Percentiles rank a stretch among this genome's conserved stretches.
These are phyloP conservation scores for Fusarium falciforme DNA, from an alignment of 2,329 filamentous ascomycete species.

Conservation along the genomic window DNA sequence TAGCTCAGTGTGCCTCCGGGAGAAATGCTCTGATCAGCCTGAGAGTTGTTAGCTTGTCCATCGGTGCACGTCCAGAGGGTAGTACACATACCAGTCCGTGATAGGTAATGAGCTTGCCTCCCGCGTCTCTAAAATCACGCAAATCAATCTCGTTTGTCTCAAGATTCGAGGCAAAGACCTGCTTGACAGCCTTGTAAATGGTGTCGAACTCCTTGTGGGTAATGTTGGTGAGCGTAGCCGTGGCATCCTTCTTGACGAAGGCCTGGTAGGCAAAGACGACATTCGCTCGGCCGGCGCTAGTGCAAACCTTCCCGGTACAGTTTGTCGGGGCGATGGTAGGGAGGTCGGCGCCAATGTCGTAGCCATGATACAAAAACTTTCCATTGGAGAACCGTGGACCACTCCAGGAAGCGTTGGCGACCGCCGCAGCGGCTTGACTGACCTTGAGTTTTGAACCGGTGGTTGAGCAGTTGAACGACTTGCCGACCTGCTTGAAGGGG, in stretches of 20 bases:
- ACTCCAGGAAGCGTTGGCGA: conserved; percentile 3
- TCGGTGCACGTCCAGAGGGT: too few relatives aligned
- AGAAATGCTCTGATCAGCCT: conserved; percentile 7
- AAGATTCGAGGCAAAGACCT: conserved; percentile 2
- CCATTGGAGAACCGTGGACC: conserved; percentile 3
- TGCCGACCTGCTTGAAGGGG: not conserved
- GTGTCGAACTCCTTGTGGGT: conserved; percentile 1
- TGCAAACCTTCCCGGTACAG: not conserved
- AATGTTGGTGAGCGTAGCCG: not conserved
- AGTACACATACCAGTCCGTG: not conserved
- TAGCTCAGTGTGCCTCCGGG: not conserved
- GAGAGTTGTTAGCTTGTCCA: not conserved
- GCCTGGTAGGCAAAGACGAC: not conserved
- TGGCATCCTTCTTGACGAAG: not conserved
- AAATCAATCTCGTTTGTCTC: conserved; percentile 2
- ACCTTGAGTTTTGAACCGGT: conserved; percentile 1
- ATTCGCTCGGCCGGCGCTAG: not conserved
- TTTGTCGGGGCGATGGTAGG: conserved; percentile 1
- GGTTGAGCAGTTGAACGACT: conserved; percentile 6
- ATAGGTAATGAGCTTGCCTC: conserved; percentile 4
- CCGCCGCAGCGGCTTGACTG: not conserved
- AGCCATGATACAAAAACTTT: not conserved
- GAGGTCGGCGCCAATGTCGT: not conserved
- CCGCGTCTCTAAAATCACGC: not conserved
- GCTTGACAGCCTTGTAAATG: not conserved